Evolutionary conservation across 202 grass and related monocot species (phyloP).

Genomic region (Eragrostis tef): DNA sequence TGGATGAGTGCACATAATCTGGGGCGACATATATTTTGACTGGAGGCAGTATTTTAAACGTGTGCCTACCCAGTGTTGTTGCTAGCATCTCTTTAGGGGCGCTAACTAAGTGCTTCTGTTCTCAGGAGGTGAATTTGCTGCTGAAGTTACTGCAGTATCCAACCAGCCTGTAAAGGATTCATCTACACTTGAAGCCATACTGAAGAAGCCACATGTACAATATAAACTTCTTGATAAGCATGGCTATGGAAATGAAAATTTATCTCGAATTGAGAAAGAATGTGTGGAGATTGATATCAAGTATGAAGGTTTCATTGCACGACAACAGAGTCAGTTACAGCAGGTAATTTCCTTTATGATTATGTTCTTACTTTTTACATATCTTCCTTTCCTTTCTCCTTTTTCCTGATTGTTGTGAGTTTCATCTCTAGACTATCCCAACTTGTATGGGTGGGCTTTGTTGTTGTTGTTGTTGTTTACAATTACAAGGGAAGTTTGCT

Average conservation of each 20-base stretch:
- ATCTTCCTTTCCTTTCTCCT: background rate
- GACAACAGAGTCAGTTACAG: slow-evolving; percentile 84
- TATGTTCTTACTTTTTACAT: slow-evolving; percentile 10
- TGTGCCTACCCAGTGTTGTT: background rate
- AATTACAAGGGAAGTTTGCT: slow-evolving; percentile 9
- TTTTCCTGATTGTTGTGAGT: background rate
- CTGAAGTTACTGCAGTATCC: slow-evolving; percentile 68
- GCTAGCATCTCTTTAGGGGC: slow-evolving; percentile 8
- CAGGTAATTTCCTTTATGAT: slow-evolving; percentile 62
- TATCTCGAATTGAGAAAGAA: slow-evolving; percentile 88
- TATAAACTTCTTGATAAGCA: slow-evolving; percentile 95
- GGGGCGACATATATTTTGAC: background rate
- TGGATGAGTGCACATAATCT: background rate
- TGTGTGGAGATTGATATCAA: slow-evolving; percentile 99
- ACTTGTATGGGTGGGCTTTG: no score
- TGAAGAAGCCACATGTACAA: slow-evolving; percentile 92
- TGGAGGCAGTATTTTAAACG: background rate
- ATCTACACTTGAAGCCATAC: slow-evolving; percentile 78
- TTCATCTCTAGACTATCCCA: no score
- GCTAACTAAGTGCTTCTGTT: slow-evolving; percentile 35
- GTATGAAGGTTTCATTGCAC: slow-evolving; percentile 81
- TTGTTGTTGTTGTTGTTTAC: background rate
- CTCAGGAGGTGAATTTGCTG: slow-evolving; percentile 77
- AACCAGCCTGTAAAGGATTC: slow-evolving; percentile 80
- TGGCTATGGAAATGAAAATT: slow-evolving; percentile 71